Evolutionary conservation across 345 rosid genomes (phyloP).

Genomic region (Gossypium stocksii): DNA sequence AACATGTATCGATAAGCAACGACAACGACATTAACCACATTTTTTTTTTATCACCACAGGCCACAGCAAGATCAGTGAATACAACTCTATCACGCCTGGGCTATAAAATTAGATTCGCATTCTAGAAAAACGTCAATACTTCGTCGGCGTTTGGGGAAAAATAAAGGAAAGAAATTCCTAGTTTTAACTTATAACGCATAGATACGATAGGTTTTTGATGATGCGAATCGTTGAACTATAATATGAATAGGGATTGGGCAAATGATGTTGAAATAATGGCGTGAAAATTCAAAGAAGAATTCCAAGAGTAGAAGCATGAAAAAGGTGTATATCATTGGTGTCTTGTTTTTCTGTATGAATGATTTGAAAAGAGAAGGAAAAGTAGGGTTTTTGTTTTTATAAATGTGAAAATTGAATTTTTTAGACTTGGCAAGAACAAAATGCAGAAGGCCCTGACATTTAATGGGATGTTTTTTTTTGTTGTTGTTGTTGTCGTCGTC

Average conservation of each 20-base stretch:
- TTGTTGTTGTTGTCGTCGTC: background rate
- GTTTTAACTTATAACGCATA: background rate
- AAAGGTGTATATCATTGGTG: background rate
- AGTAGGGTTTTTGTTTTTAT: background rate
- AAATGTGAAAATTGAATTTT: background rate
- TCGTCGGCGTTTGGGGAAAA: background rate
- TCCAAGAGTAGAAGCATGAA: constrained; percentile 18
- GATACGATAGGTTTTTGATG: background rate
- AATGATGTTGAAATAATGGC: background rate
- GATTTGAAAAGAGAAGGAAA: background rate
- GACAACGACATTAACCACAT: constrained; percentile 5
- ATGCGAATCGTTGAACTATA: background rate
- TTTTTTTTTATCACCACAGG: too few relatives aligned
- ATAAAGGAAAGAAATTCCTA: background rate
- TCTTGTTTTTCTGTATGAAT: background rate
- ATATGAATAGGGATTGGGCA: background rate
- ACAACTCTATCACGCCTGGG: too few relatives aligned
- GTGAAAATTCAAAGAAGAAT: constrained; percentile 10
- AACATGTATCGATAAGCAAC: background rate
- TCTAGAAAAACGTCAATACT: background rate
- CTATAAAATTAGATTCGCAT: background rate
- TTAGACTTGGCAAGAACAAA: background rate
- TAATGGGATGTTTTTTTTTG: background rate
- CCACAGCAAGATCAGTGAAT: too few relatives aligned
- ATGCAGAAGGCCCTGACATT: background rate